Percentiles rank a stretch among this genome's conserved stretches.
These are phyloP conservation scores for Yarrowia sp. DNA, from an alignment of 805 yeast species.

Conservation along the genomic window DNA sequence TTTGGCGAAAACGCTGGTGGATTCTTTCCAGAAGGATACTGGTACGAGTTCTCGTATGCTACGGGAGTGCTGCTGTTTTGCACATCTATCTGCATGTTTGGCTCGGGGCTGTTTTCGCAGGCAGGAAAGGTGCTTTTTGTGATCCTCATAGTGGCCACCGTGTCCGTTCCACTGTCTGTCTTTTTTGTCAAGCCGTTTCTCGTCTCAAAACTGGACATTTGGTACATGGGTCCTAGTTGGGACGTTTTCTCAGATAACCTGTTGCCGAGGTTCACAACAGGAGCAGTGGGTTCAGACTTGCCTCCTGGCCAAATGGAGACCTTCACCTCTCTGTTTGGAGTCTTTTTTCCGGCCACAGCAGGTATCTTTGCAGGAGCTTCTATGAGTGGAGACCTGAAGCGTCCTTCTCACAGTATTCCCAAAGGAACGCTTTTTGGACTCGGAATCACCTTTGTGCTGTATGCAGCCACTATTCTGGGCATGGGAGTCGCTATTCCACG, in stretches of 20 bases:
- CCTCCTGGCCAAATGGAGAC: slow-evolving; percentile 54
- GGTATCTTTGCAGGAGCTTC: slow-evolving; percentile 99
- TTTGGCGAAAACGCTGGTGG: slow-evolving; percentile 64
- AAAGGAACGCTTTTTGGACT: slow-evolving; percentile 89
- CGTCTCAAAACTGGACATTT: slow-evolving; percentile 32
- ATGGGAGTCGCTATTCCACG: slow-evolving; percentile 82
- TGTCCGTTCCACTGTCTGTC: slow-evolving; percentile 64
- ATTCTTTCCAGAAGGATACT: slow-evolving; percentile 66
- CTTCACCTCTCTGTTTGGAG: slow-evolving; percentile 83
- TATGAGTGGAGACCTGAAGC: slow-evolving; percentile 89
- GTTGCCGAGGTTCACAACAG: slow-evolving; percentile 75
- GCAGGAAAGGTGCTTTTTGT: slow-evolving; percentile 31
- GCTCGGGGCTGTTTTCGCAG: slow-evolving; percentile 30
- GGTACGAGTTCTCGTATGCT: slow-evolving; percentile 69
- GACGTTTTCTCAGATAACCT: slow-evolving; percentile 61
- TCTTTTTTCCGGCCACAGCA: slow-evolving; percentile 96
- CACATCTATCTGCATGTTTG: slow-evolving; percentile 31
- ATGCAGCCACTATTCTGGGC: slow-evolving; percentile 73
- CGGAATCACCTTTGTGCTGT: slow-evolving; percentile 68
- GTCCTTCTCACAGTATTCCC: slow-evolving; percentile 88
- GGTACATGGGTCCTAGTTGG: slow-evolving; percentile 75
- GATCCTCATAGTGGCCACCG: slow-evolving; percentile 29
- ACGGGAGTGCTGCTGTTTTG: slow-evolving; percentile 46
- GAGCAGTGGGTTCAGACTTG: slow-evolving; percentile 84
- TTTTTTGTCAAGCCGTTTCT: slow-evolving; percentile 60